A percentile compares a stretch with the other conserved stretches of the same genome.
These are phyloP conservation scores for Lobulomyces angularis DNA, from an alignment of 192 early-diverging fungal species.

Conservation along the genomic window DNA sequence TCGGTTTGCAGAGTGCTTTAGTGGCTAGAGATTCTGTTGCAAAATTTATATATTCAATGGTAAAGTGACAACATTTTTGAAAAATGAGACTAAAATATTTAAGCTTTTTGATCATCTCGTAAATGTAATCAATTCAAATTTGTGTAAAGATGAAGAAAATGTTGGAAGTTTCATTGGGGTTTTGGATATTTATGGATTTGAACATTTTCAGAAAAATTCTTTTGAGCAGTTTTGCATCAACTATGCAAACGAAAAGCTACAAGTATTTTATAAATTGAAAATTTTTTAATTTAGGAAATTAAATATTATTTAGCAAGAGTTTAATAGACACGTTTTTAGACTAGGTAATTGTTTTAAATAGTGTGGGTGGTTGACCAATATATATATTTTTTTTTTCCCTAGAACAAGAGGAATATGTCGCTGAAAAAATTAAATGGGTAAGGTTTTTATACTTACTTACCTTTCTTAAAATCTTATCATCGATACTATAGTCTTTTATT, in stretches of 20 bases:
- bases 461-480: neutral
- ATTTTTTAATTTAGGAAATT: too few relatives aligned
- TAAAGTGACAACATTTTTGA: too few relatives aligned
- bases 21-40: constrained; percentile 74
- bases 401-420: constrained; percentile 79
- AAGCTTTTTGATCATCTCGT: too few relatives aligned
- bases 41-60: constrained; percentile 68
- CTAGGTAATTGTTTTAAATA: constrained; percentile 21
- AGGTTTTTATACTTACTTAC: neutral
- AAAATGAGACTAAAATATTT: too few relatives aligned
- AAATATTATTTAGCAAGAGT: constrained; percentile 81
- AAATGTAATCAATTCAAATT: too few relatives aligned
- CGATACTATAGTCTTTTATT: constrained; percentile 39
- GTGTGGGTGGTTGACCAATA: neutral
- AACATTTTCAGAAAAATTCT: constrained; percentile 85
- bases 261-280: too few relatives aligned
- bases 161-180: constrained; percentile 86
- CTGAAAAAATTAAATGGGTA: constrained; percentile 73
- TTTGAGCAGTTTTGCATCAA: constrained; percentile 86
- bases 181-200: constrained; percentile 81
- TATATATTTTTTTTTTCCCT: neutral
- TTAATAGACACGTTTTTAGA: constrained; percentile 85
- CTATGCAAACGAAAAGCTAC: constrained; percentile 66
- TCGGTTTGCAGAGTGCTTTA: too few relatives aligned
- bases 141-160: too few relatives aligned